Evolutionary conservation across 805 yeast genomes (phyloP), one percentile per base, ranked within the genome.

Genomic region (Myxozyma geophila): DNA sequence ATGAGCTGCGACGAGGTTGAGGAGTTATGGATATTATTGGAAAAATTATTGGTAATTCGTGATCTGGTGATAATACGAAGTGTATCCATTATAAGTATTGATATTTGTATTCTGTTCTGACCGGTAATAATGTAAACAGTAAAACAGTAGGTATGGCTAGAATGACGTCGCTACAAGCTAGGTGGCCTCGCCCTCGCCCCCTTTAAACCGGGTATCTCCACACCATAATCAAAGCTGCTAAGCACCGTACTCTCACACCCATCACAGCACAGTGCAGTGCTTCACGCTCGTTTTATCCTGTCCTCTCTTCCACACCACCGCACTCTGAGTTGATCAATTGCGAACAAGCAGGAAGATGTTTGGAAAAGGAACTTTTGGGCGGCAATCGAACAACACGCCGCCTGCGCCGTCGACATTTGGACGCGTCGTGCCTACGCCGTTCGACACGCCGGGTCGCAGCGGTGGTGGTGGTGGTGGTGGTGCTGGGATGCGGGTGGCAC

Each of bases 391-490:
- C 4, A 33, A 28, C 23, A 12, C 53, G 13, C 39, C 62, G 17
- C 49, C 55, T 19, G 37, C 51, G 8, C 44, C 53, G 39, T 35
- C 49, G 35, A 13, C 50, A 10, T 58, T 59, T 44, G 67, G 67
- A 23, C 44, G 54, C 39, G 67, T 64, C 35, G 64, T 60, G 37
- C 62, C 67, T 9, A 64, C 67, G 19, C 67, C 67, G 37, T 64
- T 39, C 59, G 67, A 64, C 47, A 63, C 67, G 12, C 64, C 67
- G n/a, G 67, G 67, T 23, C 19, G 59, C 23, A 28, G 21, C 50
- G 59, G 37, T 15, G 51, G 63, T 12, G 60, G 60, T 5, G 60
- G 60, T 5, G 40, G 37, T 19, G 48, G 15, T n/a, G 23, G 50
- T 2, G 44, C 50, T 36, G 60, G 64, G 5, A 39, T 46, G n/a